phyloP scores from a whole-genome alignment of 495 filamentous ascomycete genomes.

The Penicillium macrosclerotiorum region DNA sequence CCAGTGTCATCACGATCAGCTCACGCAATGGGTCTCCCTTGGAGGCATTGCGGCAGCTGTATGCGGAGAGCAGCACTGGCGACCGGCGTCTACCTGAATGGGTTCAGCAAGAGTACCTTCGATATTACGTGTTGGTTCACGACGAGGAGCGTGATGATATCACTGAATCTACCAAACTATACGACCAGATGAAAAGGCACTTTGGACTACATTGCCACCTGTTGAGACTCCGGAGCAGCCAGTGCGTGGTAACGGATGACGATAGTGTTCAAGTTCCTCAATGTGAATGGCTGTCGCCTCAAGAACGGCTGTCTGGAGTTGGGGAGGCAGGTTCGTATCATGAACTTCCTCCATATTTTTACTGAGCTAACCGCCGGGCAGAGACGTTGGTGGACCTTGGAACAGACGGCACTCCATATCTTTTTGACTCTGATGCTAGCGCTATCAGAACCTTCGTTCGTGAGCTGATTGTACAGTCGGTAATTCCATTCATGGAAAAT shows the following conservation, averaged over 20 bases:
- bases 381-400: conserved; percentile 59
- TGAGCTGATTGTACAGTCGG: conserved; percentile 88
- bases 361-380: conserved; percentile 23
- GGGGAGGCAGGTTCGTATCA: conserved; percentile 52
- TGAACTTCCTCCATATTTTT: neutral
- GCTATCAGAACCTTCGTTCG: conserved; percentile 84
- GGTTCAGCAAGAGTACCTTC: conserved; percentile 83
- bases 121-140: conserved; percentile 96
- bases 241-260: conserved; percentile 87
- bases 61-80: conserved; percentile 70
- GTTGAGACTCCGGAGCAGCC: conserved; percentile 75
- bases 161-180: conserved; percentile 78
- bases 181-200: conserved; percentile 97
- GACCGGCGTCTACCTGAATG: conserved; percentile 68
- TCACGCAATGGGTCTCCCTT: conserved; percentile 78
- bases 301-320: conserved; percentile 77
- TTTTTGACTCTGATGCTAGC: conserved; percentile 88
- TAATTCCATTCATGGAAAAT: conserved; percentile 94
- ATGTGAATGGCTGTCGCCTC: conserved; percentile 84
- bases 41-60: conserved; percentile 78
- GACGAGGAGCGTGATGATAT: conserved; percentile 95
- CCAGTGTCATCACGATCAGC: conserved; percentile 94
- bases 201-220: conserved; percentile 95
- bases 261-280: conserved; percentile 78
- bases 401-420: conserved; percentile 64